Evolutionary conservation across 2,329 filamentous ascomycete species (phyloP), one percentile per base, ranked within the genome.

Genomic region (Plectosphaerella cucumerina): DNA sequence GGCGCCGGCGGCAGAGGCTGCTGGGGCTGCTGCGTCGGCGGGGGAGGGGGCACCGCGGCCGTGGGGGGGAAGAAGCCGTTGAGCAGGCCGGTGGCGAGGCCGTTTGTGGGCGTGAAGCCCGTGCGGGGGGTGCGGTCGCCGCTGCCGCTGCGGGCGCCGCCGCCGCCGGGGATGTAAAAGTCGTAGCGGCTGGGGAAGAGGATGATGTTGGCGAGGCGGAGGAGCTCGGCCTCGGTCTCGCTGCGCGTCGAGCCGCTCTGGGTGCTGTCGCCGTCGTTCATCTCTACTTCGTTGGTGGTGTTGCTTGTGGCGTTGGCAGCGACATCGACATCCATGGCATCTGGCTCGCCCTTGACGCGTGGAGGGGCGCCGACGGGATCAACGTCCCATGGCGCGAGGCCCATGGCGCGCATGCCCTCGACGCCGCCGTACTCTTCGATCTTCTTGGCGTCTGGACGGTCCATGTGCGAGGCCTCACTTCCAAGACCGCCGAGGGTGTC

Each of bases 381-480:
- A 4, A 72, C 58, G 44, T 69, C 72, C 72, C 78, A 82, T 3
- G 75, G 76, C 35, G 72, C 72, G 1, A 84, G 66, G 0, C 80
- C 80, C 79, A 84, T 83, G n/a, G 79, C 78, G 56, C 75, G 72
- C 49, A 83, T 61, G 0, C 69, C 79, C 8, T 74, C 73, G 2
- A 72, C 66, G 2, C 78, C 78, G 11, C 77, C 78, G 2, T 76
- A 70, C 42, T 72, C 70, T 12, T 70, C 71, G 55, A 82, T 79
- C 50, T 80, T 77, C 34, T 70, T 72, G 60, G 79, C 76, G 18
- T 72, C 73, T 2, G 76, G 70, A 0, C 77, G 68, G 0, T 70
- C 70, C 12, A 72, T 68, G 53, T 75, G 72, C n/a, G 75, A 70
- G 18, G 77, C 76, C 59, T 82, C 78, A 58, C 67, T 75, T 48